These are phyloP conservation scores for Nitzschia palea DNA, from an alignment of 108 stramenopile genomes.

Conservation along the genomic window DNA sequence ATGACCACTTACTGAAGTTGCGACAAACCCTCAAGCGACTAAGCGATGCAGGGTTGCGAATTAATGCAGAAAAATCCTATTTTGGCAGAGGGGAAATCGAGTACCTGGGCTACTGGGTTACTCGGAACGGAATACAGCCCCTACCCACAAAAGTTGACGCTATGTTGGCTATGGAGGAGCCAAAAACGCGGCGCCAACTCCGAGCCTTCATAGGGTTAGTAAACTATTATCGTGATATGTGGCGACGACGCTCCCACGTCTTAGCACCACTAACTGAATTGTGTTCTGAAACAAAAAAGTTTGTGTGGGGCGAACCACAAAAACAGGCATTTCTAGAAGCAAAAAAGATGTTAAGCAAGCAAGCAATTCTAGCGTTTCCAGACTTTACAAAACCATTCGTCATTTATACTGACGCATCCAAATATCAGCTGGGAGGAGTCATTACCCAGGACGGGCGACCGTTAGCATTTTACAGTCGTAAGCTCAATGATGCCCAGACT, in stretches of 20 bases:
- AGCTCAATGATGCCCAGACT: constrained; percentile 29
- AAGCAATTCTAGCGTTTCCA: constrained; percentile 27
- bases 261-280: constrained; percentile 42
- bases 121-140: neutral
- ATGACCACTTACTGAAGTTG: constrained; percentile 24
- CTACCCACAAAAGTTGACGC: neutral
- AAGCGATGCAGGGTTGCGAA: constrained; percentile 30
- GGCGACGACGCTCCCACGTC: constrained; percentile 34
- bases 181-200: constrained; percentile 19
- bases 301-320: constrained; percentile 27
- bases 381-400: constrained; percentile 27
- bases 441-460: constrained; percentile 22
- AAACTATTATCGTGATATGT: constrained; percentile 56
- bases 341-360: constrained; percentile 12
- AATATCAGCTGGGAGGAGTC: constrained; percentile 30
- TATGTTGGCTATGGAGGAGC: neutral
- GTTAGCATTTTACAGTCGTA: constrained; percentile 30
- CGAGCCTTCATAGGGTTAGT: constrained; percentile 35
- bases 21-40: constrained; percentile 15
- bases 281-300: constrained; percentile 30
- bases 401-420: constrained; percentile 34
- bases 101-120: constrained; percentile 21
- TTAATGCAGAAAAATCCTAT: constrained; percentile 53
- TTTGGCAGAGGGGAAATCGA: constrained; percentile 42
- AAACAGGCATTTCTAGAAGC: constrained; percentile 47